Base-by-base conservation (phyloP, 495 filamentous ascomycete genomes). In the Jackrogersella minutella region DNA sequence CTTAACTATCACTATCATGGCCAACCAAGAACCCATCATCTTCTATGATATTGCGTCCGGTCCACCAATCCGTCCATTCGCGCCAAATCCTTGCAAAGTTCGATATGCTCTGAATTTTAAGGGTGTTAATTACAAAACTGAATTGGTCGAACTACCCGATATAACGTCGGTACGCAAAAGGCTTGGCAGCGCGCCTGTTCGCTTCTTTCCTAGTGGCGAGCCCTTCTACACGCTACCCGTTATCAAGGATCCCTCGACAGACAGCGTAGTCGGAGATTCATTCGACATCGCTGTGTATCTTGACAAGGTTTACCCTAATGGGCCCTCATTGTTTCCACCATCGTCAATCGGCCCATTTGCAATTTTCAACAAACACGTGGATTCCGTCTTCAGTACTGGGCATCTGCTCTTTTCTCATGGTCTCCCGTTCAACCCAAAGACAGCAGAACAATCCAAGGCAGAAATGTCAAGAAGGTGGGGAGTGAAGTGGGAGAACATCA, bases 51-150 rank as follows among this genome's bases (percentile, higher is more conserved):
- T 88, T 68, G 78, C 80, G 50, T 76, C 77, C 5, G 44, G 64
- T 1, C 73, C 74, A 6, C 79, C 84, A 50, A 59, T 72, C 2
- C 68, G 70, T 6, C 61, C 78, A 26, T 79, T 41, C 68, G 71
- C 81, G 0, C 81, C 82, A 3, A 90, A 90, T 70, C 86, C 87
- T 2, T 88, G 84, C 82, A 89, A 89, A 70, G 55, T 77, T 37
- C 84, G 87, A 2, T 70, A 75, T 13, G 85, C 87, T 0, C 82
- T 90, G 30, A 88, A 85, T 76, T 86, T 86, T 82, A 88, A 87
- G 64, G n/a, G 37, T 26, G 26, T 80, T 3, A 74, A 80, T 1
- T 86, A 83, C 78, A 54, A 53, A 11, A 89, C 87, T 0, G 41
- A 17, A 49, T 80, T 84, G 85, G 79, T 86, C 0, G 61, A 71